Conservation (phyloP, 805 yeast species). For the Lipomyces orientalis region DNA sequence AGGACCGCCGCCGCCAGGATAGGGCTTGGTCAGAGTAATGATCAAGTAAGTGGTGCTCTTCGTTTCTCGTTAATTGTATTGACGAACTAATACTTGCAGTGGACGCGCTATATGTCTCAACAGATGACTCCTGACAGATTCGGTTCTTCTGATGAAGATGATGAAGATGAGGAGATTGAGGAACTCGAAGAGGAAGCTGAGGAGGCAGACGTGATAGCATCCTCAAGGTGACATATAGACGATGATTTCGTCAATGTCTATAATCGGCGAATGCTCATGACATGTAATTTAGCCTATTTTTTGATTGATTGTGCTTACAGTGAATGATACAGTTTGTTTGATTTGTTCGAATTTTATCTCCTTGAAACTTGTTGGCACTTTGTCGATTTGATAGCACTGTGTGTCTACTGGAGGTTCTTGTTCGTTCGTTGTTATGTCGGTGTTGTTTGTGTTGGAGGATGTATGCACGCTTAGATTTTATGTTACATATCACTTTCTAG, state of each 20-base stretch:
- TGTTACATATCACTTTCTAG: neutral
- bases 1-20: slow-evolving; percentile 39
- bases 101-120: slow-evolving; percentile 69
- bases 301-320: neutral
- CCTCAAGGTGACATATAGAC: slow-evolving; percentile 9
- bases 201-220: slow-evolving; percentile 10
- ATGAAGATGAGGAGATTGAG: slow-evolving; percentile 56
- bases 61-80: too few relatives aligned
- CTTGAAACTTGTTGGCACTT: neutral
- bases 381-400: slow-evolving; percentile 1
- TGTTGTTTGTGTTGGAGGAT: neutral
- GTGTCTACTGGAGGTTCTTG: neutral
- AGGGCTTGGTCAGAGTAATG: slow-evolving; percentile 42
- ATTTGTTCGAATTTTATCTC: neutral
- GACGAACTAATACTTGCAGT: slow-evolving; percentile 13
- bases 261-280: slow-evolving; percentile 19
- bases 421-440: neutral
- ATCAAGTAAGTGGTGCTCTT: slow-evolving; percentile 23
- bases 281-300: slow-evolving; percentile 8
- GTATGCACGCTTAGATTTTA: neutral
- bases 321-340: neutral
- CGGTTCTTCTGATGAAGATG: slow-evolving; percentile 63
- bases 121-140: slow-evolving; percentile 64
- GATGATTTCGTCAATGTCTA: slow-evolving; percentile 17
- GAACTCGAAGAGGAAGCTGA: slow-evolving; percentile 20